Base-by-base conservation (phyloP, 2,329 filamentous ascomycete species). In the Aotearoamyces nothofagi region DNA sequence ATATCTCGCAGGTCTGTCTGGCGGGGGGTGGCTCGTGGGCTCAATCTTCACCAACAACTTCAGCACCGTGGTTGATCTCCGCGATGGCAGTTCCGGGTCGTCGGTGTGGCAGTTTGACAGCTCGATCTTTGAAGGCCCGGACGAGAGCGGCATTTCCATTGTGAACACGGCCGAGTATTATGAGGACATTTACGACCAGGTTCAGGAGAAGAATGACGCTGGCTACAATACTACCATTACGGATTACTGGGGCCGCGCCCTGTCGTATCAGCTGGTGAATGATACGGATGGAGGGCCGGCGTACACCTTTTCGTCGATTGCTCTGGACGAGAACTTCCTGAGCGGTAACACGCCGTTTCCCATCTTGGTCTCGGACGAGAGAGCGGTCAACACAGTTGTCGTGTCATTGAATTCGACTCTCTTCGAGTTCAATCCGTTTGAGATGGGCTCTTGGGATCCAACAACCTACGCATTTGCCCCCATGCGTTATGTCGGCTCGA, bases 231-330 rank as follows among this genome's bases (percentile, higher is more conserved):
- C 67, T 3, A 78, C 80, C 6, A 63, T 93, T 33, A 93, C 86
- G 0, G 86, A 94, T 56, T 83, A 83, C 51, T 92, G 84, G 78
- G 81, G 80, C 15, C 77, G 84, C 33, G 80, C 80, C 26, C 63
- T 93, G n/a, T 76, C 76, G 2, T 92, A 78, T 53, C 84, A 93
- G 55, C 66, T 93, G 26, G 67, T 93, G 47, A 79, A 87, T 46
- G 78, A 69, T 5, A 64, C 63, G 1, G 55, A 79, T 35, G 86
- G 84, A 22, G 84, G 81, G 0, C 70, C 77, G 9, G 62, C 60
- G 9, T 84, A 78, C 45, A 93, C 84, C 4, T 92, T 76, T 57
- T 92, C 82, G 3, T 90, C 81, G 3, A 79, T 86, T 39, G 67
- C 72, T 5, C 46, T 70, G 24, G 62, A 69, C 11, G 45, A 63